Evolutionary conservation across 805 yeast species (phyloP), one percentile per base, ranked within the genome.

Genomic region (Limtongia smithiae): DNA sequence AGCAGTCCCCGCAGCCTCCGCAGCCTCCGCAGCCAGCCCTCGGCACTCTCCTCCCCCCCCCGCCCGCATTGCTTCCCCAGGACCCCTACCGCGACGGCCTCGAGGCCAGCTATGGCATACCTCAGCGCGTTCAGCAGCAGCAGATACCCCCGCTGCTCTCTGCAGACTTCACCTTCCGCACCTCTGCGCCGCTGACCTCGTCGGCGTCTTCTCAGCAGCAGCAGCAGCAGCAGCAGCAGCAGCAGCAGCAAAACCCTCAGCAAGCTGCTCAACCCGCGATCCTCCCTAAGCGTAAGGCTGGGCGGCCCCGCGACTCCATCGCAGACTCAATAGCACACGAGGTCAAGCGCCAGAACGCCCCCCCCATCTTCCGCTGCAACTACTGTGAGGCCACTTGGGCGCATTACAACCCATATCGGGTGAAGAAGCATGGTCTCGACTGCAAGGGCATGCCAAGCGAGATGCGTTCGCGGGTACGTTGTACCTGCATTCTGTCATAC

Each of bases 291-390:
- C 51, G 58, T 18, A 54, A 54, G 21, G 58, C 58, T 2, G 58
- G 58, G 24, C 48, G 58, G 9, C 58, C 58, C 1, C 54, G 58
- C n/a, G 58, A 54, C 56, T 51, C 58, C 4, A 42, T 51, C 11
- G 58, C 58, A 3, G 58, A 54, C 40, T 47, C 58, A 2, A 54
- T 54, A 20, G 58, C 58, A 11, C 55, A 50, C 44, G 58, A 54
- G 31, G 57, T 54, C 46, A 50, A 47, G 37, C 58, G 58, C n/a
- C 36, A 37, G 14, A 43, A 43, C 22, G 55, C 44, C n/a, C 52
- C 58, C 5, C 32, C 55, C 14, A 35, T 50, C 34, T 54, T 44
- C 30, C 34, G 48, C 15, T 54, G 58, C 55, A 54, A 54, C 50
- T 54, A 21, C 40, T 54, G 58, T 42, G 50, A 54, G 15, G 56